Conservation (phyloP, 2,329 filamentous ascomycete species). For the Harringtonia aguacate region DNA sequence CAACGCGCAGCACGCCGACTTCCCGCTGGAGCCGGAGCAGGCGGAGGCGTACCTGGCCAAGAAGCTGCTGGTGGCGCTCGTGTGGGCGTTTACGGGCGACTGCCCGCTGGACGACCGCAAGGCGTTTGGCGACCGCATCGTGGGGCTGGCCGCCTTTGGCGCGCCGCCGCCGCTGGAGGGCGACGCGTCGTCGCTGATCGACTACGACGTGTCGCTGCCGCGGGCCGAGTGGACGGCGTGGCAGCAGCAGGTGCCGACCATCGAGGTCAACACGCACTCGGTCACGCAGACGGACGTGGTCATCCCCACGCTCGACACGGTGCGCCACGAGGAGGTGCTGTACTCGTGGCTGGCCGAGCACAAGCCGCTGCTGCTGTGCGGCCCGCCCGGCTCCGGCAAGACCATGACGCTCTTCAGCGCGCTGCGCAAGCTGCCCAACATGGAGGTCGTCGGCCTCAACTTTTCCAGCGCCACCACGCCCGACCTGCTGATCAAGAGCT, state of each 20-base stretch:
- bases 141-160: constrained; percentile 74
- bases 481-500: constrained; percentile 95
- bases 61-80: constrained; percentile 82
- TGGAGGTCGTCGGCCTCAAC: constrained; percentile 98
- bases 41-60: constrained; percentile 84
- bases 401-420: constrained; percentile 99
- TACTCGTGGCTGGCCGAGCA: constrained; percentile 99
- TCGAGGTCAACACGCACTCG: constrained; percentile 97
- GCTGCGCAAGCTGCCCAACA: constrained; percentile 89
- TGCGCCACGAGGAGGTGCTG: constrained; percentile 96
- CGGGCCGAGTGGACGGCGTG: constrained; percentile 83
- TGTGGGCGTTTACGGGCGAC: constrained; percentile 94
- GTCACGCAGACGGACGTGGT: constrained; percentile 97
- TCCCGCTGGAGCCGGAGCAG: constrained; percentile 82
- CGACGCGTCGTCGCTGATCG: constrained; percentile 60
- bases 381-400: constrained; percentile 96
- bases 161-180: constrained; percentile 51
- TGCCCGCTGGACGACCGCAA: constrained; percentile 85
- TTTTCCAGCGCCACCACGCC: constrained; percentile 98
- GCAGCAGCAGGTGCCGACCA: constrained; percentile 87
- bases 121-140: constrained; percentile 74
- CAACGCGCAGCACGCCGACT: constrained; percentile 88
- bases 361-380: constrained; percentile 91
- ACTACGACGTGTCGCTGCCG: constrained; percentile 84
- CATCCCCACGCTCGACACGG: constrained; percentile 93